A percentile compares a stretch with the other conserved stretches of the same genome.
phyloP scores from a whole-genome alignment of 345 rosid species.

The Salix caprea region DNA sequence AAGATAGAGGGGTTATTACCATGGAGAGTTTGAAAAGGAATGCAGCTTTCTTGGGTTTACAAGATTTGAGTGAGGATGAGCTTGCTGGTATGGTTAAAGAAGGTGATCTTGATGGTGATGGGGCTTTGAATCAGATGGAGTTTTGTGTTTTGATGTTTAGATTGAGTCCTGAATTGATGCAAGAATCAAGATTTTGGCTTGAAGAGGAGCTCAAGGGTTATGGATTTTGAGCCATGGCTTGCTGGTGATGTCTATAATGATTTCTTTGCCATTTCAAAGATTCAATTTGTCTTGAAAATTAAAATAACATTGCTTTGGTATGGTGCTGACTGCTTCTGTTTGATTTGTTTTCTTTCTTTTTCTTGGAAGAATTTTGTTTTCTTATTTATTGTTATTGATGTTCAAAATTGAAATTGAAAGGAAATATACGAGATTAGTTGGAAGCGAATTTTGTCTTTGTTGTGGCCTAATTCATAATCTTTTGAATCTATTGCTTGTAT shows the following conservation, averaged over 20 bases:
- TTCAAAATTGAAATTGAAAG: background rate
- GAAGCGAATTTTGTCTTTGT: too few species aligned
- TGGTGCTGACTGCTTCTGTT: background rate
- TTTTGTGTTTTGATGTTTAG: conserved; percentile 89
- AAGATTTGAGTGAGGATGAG: conserved; percentile 71
- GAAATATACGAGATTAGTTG: too few species aligned
- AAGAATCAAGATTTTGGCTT: conserved; percentile 52
- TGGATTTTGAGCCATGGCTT: background rate
- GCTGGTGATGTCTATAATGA: background rate
- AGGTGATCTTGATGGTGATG: conserved; percentile 75
- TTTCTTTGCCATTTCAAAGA: background rate
- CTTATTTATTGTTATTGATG: background rate
- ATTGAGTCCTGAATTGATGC: conserved; percentile 81
- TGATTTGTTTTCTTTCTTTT: background rate
- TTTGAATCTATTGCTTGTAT: too few species aligned
- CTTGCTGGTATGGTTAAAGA: conserved; percentile 56
- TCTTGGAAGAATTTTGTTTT: background rate
- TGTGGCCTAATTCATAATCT: too few species aligned
- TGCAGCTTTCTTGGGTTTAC: conserved; percentile 57
- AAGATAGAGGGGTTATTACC: conserved; percentile 63
- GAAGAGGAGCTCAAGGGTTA: conserved; percentile 39
- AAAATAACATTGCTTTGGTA: background rate
- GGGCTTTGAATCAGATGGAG: conserved; percentile 81
- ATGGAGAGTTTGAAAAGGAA: conserved; percentile 61
- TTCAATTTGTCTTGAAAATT: background rate